These are phyloP conservation scores for Candida dubliniensis DNA, from an alignment of 1,139 yeast species.

Conservation along the genomic window DNA sequence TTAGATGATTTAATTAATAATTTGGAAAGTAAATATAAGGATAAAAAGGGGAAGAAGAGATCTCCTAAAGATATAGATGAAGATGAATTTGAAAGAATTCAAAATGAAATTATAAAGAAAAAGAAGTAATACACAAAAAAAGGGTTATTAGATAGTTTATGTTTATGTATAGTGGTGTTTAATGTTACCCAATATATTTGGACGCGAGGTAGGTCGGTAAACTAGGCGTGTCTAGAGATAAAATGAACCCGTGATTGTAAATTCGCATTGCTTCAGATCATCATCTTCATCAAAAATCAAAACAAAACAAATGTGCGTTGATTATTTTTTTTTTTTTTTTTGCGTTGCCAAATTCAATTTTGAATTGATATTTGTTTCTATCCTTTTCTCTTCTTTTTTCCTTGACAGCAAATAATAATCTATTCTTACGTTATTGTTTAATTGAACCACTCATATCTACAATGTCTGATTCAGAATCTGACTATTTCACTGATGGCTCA, in stretches of 20 bases:
- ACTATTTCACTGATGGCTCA: constrained; percentile 14
- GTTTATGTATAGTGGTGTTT: not conserved
- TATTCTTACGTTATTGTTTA: not conserved
- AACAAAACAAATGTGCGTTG: too few species aligned
- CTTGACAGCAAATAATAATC: not conserved
- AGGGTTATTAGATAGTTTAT: not conserved
- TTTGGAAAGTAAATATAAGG: constrained; percentile 57
- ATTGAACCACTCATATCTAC: too few species aligned
- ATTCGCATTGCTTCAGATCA: too few species aligned
- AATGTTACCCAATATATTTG: not conserved
- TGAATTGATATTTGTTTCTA: too few species aligned
- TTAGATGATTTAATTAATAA: constrained; percentile 50
- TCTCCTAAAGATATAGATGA: constrained; percentile 29
- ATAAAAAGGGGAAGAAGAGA: constrained; percentile 38
- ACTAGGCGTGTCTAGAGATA: too few species aligned
- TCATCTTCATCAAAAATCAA: too few species aligned
- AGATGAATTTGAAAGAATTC: constrained; percentile 33
- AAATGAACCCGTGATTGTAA: too few species aligned
- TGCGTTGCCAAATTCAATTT: too few species aligned
- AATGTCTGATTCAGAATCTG: constrained; percentile 17
- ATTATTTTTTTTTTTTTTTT: too few species aligned
- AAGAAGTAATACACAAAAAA: constrained; percentile 4
- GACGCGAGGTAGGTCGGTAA: not conserved
- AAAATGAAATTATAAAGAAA: constrained; percentile 21
- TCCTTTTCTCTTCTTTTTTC: not conserved